Evolutionary conservation across 2,329 filamentous ascomycete genomes (phyloP).

Genomic region (Elsinoe fawcettii): DNA sequence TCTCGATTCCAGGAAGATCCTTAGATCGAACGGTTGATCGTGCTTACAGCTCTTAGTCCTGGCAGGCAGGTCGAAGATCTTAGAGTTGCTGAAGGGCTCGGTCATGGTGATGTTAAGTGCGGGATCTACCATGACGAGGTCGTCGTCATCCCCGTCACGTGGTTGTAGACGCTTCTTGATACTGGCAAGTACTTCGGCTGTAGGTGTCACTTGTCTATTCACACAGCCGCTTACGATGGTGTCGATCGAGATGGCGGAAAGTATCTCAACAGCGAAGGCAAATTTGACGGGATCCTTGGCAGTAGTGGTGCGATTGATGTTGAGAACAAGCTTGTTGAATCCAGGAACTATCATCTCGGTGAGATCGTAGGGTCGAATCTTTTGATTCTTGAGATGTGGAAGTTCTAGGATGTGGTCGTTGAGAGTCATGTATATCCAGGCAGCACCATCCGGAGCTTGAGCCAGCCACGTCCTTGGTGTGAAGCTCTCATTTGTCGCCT

Average conservation of each 20-base stretch:
- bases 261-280: slow-evolving; percentile 61
- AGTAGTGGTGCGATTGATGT: slow-evolving; percentile 34
- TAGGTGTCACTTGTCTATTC: slow-evolving; percentile 32
- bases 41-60: slow-evolving; percentile 65
- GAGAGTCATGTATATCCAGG: not conserved
- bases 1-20: slow-evolving; percentile 68
- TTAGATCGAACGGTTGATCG: slow-evolving; percentile 82
- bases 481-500: not conserved
- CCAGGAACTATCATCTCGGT: slow-evolving; percentile 53
- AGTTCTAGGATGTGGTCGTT: slow-evolving; percentile 4
- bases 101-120: slow-evolving; percentile 37
- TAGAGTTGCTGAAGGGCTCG: slow-evolving; percentile 39
- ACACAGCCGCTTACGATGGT: slow-evolving; percentile 34
- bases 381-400: slow-evolving; percentile 26
- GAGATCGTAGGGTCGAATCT: slow-evolving; percentile 68
- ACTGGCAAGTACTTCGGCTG: slow-evolving; percentile 44
- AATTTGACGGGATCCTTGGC: slow-evolving; percentile 40
- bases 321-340: slow-evolving; percentile 53
- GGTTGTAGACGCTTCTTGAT: slow-evolving; percentile 47
- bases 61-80: slow-evolving; percentile 61
- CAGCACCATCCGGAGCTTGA: not conserved
- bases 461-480: not conserved
- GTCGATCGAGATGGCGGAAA: slow-evolving; percentile 47
- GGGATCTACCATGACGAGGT: slow-evolving; percentile 35
- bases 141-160: slow-evolving; percentile 48